Evolutionary conservation across 192 early-diverging fungal genomes (phyloP).

Genomic region (Umbelopsis sp.): DNA sequence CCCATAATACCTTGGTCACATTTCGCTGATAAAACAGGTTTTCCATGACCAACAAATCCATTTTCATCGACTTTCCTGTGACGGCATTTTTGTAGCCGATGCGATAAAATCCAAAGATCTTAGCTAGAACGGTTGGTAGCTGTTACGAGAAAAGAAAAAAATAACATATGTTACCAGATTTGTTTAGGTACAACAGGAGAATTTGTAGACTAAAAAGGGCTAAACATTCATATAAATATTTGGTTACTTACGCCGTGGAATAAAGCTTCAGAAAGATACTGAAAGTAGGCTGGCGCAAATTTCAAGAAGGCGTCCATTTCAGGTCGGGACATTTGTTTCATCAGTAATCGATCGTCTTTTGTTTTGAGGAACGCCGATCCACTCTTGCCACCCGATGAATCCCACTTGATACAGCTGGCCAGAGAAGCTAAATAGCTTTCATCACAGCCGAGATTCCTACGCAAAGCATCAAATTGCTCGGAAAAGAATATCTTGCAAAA

Average conservation of each 20-base stretch:
- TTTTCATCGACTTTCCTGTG: conserved; percentile 78
- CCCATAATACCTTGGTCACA: conserved; percentile 58
- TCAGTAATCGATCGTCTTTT: conserved; percentile 85
- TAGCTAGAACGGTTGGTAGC: conserved; percentile 82
- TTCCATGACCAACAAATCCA: conserved; percentile 96
- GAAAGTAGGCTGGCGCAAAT: conserved; percentile 92
- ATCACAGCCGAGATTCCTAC: conserved; percentile 83
- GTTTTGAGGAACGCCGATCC: conserved; percentile 92
- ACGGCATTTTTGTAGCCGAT: conserved; percentile 87
- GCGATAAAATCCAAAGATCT: conserved; percentile 92
- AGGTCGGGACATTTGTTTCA: conserved; percentile 85
- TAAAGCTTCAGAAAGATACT: conserved; percentile 80
- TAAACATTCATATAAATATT: neutral
- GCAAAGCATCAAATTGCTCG: conserved; percentile 90
- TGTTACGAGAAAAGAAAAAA: conserved; percentile 36
- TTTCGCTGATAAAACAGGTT: conserved; percentile 91
- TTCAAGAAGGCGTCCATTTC: conserved; percentile 88
- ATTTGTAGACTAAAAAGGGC: conserved; percentile 14
- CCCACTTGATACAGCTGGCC: conserved; percentile 85
- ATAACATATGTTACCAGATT: neutral
- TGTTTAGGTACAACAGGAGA: neutral
- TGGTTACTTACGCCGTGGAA: conserved; percentile 64
- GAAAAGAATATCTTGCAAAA: conserved; percentile 91
- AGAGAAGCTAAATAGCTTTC: conserved; percentile 84
- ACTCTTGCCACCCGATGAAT: conserved; percentile 86